These are phyloP conservation scores for Lithohypha guttulata DNA, from an alignment of 2,329 filamentous ascomycete genomes.

Conservation along the genomic window DNA sequence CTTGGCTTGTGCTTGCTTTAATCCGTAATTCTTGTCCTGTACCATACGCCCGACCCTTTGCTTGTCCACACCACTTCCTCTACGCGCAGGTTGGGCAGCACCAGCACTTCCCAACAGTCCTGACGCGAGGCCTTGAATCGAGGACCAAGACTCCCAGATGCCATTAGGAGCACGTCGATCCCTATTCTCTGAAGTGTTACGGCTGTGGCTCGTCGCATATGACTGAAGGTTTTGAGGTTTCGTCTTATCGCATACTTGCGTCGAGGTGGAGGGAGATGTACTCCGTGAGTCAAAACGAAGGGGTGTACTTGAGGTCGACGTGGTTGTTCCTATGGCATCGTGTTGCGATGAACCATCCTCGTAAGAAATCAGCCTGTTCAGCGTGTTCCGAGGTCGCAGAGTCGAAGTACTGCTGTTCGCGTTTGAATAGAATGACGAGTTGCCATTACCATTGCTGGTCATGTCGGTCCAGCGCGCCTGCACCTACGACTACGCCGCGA, in stretches of 20 bases:
- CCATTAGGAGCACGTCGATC: slow-evolving; percentile 6
- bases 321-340: slow-evolving; percentile 21
- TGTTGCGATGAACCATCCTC: slow-evolving; percentile 26
- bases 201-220: no score
- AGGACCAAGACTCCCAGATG: slow-evolving; percentile 39
- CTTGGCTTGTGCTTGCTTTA: slow-evolving; percentile 14
- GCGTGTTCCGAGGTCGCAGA: slow-evolving; percentile 33
- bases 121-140: slow-evolving; percentile 38
- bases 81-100: slow-evolving; percentile 23
- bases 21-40: slow-evolving; percentile 26
- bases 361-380: slow-evolving; percentile 31
- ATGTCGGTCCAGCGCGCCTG: slow-evolving; percentile 18
- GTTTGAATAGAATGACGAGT: slow-evolving; percentile 16
- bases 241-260: slow-evolving; percentile 9
- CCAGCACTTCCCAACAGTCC: slow-evolving; percentile 36
- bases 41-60: slow-evolving; percentile 17
- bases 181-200: no score
- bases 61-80: slow-evolving; percentile 13
- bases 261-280: slow-evolving; percentile 28
- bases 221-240: no score
- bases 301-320: slow-evolving; percentile 22
- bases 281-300: slow-evolving; percentile 30
- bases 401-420: slow-evolving; percentile 25
- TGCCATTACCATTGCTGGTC: slow-evolving; percentile 18
- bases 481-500: slow-evolving; percentile 6